phyloP scores from a whole-genome alignment of 805 yeast species.

The Sporopachydermia lactativora region DNA sequence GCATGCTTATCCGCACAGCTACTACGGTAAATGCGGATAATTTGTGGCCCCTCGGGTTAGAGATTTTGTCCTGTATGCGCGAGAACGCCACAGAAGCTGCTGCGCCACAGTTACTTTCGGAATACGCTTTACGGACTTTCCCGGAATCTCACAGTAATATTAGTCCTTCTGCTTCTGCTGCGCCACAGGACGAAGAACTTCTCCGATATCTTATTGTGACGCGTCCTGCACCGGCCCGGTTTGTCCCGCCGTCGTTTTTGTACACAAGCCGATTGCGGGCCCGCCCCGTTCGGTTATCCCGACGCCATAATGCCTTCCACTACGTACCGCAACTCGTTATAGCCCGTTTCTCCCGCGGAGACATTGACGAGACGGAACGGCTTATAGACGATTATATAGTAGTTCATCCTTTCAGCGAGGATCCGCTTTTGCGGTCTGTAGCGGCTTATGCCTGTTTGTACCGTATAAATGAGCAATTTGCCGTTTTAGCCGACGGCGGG shows the following conservation, averaged over 20 bases:
- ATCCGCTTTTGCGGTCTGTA: background rate
- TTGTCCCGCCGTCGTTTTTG: background rate
- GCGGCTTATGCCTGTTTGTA: background rate
- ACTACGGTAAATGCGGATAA: background rate
- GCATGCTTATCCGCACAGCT: background rate
- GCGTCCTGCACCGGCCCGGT: background rate
- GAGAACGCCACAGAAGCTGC: background rate
- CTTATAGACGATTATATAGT: background rate
- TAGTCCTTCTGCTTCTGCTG: no score
- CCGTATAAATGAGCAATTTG: background rate
- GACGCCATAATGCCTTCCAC: background rate
- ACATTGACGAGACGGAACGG: background rate
- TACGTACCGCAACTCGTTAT: background rate
- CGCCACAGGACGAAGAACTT: background rate
- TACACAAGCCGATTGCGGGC: background rate
- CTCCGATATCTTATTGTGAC: background rate
- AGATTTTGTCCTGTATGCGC: background rate
- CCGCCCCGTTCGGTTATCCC: background rate
- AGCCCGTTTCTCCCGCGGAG: background rate
- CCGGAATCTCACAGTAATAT: no score
- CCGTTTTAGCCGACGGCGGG: no score
- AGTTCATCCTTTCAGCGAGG: constrained; percentile 1
- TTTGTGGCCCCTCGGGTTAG: background rate
- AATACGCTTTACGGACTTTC: constrained; percentile 1
- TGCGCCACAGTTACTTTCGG: background rate